Conservation (phyloP, 106 monocot genomes). For the Xerophyta viscosa region DNA sequence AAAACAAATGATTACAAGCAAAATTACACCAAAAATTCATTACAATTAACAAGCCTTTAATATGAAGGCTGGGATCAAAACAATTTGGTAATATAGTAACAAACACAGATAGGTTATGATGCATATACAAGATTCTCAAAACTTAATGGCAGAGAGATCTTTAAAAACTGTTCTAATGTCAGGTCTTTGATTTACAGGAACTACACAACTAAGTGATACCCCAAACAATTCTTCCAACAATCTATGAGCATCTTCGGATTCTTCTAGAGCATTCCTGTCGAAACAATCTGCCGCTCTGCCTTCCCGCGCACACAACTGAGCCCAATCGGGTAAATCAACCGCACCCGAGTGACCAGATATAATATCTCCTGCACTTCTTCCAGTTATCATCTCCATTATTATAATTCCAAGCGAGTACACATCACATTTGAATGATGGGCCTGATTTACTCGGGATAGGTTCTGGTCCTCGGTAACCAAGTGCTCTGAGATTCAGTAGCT, state of each 20-base stretch:
- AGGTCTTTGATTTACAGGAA: constrained; percentile 78
- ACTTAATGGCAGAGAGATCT: constrained; percentile 57
- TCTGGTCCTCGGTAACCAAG: constrained; percentile 83
- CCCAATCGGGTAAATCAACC: constrained; percentile 87
- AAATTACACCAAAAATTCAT: no score
- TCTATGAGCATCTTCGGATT: constrained; percentile 54
- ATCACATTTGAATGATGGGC: constrained; percentile 64
- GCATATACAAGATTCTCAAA: constrained; percentile 41
- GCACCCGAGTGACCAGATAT: constrained; percentile 83
- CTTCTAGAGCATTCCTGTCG: constrained; percentile 46
- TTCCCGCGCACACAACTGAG: constrained; percentile 56
- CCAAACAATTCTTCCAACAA: constrained; percentile 64
- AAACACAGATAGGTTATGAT: constrained; percentile 72
- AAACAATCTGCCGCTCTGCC: constrained; percentile 75
- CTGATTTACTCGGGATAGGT: constrained; percentile 28
- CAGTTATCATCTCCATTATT: constrained; percentile 72
- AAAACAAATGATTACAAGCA: no score
- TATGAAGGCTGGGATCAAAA: no score
- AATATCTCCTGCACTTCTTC: constrained; percentile 83
- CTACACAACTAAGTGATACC: constrained; percentile 70
- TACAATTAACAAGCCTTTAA: no score
- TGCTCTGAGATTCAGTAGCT: constrained; percentile 70
- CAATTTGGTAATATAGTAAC: no score
- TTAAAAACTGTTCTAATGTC: constrained; percentile 63
- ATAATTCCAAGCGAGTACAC: constrained; percentile 79